These are phyloP conservation scores for Silene uniflora DNA, from an alignment of 148 eudicot genomes.

Conservation along the genomic window DNA sequence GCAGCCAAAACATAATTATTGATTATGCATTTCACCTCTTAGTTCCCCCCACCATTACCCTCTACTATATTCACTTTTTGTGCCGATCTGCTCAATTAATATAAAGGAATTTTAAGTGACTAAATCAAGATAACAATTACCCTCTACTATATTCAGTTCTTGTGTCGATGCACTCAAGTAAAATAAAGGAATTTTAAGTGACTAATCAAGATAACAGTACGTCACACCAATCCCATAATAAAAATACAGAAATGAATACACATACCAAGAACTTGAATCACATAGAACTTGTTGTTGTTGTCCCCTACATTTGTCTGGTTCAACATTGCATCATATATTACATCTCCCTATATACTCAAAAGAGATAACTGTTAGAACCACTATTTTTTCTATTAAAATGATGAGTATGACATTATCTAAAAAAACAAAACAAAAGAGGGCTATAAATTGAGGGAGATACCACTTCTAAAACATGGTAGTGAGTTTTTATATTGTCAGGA, in stretches of 20 bases:
- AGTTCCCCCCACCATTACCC: not conserved
- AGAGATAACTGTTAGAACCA: constrained; percentile 1
- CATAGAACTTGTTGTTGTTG: constrained; percentile 91
- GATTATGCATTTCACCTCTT: not conserved
- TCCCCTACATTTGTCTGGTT: constrained; percentile 96
- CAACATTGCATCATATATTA: constrained; percentile 91
- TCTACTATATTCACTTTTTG: not conserved
- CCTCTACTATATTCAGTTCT: too few relatives aligned
- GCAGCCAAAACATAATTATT: not conserved
- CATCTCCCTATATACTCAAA: constrained; percentile 62
- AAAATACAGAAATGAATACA: not conserved
- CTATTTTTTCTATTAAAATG: not conserved
- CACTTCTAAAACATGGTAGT: constrained; percentile 78
- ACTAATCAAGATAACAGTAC: not conserved
- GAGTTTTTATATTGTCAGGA: constrained; percentile 62
- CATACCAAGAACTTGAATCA: constrained; percentile 83
- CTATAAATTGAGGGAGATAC: constrained; percentile 26
- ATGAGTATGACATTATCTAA: not conserved
- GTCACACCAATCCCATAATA: not conserved
- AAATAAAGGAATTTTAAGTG: not conserved
- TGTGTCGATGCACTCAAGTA: too few relatives aligned
- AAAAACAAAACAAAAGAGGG: not conserved
- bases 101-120: not conserved
- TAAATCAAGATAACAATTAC: not conserved
- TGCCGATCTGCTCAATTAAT: not conserved